These are phyloP conservation scores for Clausena lansium DNA, from an alignment of 345 rosid species.

Conservation along the genomic window DNA sequence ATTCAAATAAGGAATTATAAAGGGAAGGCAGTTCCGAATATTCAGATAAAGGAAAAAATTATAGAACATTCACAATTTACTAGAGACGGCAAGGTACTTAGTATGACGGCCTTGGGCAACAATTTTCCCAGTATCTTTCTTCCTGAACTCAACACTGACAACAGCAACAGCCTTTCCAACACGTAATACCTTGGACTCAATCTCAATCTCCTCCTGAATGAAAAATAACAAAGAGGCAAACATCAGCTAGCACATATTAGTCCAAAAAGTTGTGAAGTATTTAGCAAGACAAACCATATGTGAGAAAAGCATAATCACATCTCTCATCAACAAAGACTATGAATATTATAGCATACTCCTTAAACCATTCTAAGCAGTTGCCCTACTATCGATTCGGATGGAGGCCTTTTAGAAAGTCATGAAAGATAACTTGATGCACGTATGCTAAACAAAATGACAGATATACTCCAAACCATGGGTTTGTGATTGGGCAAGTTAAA, in stretches of 20 bases:
- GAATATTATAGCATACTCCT: neutral
- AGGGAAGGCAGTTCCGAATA: neutral
- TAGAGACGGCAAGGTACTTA: slow-evolving; percentile 55
- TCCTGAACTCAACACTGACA: slow-evolving; percentile 70
- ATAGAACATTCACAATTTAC: slow-evolving; percentile 46
- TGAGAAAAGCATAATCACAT: neutral
- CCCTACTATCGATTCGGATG: neutral
- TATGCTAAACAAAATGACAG: neutral
- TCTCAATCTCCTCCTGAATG: slow-evolving; percentile 69
- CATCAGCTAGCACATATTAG: neutral
- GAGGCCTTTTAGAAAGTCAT: neutral
- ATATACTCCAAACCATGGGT: neutral
- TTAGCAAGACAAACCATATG: neutral
- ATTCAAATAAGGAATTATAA: neutral
- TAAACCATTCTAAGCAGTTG: neutral
- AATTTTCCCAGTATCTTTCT: slow-evolving; percentile 72
- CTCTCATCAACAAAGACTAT: neutral
- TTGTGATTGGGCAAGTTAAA: neutral
- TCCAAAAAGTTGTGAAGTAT: neutral
- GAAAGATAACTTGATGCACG: neutral
- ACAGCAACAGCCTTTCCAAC: slow-evolving; percentile 84
- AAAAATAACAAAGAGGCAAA: slow-evolving; percentile 5
- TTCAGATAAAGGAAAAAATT: neutral
- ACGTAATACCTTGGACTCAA: slow-evolving; percentile 58
- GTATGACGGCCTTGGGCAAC: slow-evolving; percentile 96